These are phyloP conservation scores for Mrakia hoshinonis DNA, from an alignment of 768 basidiomycete species.

Conservation along the genomic window DNA sequence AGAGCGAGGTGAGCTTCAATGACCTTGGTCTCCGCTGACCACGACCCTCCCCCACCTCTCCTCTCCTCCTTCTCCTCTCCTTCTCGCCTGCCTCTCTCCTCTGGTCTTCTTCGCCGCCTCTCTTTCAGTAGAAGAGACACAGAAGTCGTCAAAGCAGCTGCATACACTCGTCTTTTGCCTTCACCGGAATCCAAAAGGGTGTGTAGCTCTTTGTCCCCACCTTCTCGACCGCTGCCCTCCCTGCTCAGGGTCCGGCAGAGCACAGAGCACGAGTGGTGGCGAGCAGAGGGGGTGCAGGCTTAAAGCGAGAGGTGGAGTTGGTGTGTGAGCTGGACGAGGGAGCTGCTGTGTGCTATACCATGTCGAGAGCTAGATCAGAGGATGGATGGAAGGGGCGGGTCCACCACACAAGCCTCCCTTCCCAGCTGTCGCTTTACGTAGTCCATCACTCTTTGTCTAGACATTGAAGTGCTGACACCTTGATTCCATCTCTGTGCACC, in stretches of 20 bases:
- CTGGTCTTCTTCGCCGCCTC: constrained; percentile 1
- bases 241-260: neutral
- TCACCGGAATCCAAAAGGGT: constrained; percentile 5
- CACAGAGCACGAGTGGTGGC: neutral
- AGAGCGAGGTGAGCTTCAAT: neutral
- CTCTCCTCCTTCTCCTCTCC: neutral
- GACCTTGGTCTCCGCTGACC: neutral
- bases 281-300: no score
- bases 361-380: no score
- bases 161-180: constrained; percentile 13
- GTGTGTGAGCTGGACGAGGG: no score
- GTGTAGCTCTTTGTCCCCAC: constrained; percentile 2
- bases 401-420: no score
- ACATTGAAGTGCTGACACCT: no score
- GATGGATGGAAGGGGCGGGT: no score
- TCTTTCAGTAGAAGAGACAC: constrained; percentile 14
- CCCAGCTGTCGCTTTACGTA: no score
- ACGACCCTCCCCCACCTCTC: neutral
- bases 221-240: neutral
- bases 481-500: neutral
- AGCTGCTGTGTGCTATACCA: no score
- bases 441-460: no score
- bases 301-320: no score
- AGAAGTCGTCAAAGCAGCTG: constrained; percentile 12
- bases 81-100: neutral